Percentiles rank a stretch among this genome's conserved stretches.
These are phyloP conservation scores for Penicillium occitanis DNA, from an alignment of 2,329 filamentous ascomycete species.

Conservation along the genomic window DNA sequence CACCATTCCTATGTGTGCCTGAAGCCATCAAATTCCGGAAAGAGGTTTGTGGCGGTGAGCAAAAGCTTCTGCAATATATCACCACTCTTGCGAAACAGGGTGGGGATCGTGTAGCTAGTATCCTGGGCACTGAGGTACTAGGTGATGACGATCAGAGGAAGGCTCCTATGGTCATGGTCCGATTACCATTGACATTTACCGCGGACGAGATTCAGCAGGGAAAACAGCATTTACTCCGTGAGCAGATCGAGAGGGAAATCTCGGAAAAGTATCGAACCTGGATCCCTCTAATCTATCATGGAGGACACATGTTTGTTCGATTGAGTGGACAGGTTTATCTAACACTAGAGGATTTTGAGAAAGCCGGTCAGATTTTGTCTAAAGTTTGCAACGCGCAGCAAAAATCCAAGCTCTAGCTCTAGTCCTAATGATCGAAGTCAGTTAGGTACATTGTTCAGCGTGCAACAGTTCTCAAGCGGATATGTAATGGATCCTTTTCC, in stretches of 20 bases:
- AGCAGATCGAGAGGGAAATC: slow-evolving; percentile 60
- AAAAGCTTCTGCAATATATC: slow-evolving; percentile 64
- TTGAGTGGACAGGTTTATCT: slow-evolving; percentile 81
- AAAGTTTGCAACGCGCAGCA: slow-evolving; percentile 45
- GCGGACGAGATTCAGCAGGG: slow-evolving; percentile 47
- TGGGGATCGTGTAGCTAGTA: slow-evolving; percentile 58
- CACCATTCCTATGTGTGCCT: slow-evolving; percentile 70
- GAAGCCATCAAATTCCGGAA: slow-evolving; percentile 70
- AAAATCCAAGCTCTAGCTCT: not conserved
- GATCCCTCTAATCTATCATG: slow-evolving; percentile 63
- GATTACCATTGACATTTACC: slow-evolving; percentile 55
- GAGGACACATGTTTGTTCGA: slow-evolving; percentile 65
- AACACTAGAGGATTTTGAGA: slow-evolving; percentile 73
- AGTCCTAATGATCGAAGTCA: too few species aligned
- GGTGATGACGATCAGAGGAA: slow-evolving; percentile 56
- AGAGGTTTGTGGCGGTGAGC: slow-evolving; percentile 70
- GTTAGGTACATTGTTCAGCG: not conserved
- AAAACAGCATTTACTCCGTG: slow-evolving; percentile 53
- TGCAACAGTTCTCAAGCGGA: not conserved
- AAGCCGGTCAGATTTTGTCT: slow-evolving; percentile 61
- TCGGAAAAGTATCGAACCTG: slow-evolving; percentile 68
- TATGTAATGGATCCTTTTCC: slow-evolving; percentile 7
- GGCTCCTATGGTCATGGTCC: slow-evolving; percentile 71
- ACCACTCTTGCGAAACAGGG: slow-evolving; percentile 63
- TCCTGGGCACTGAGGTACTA: slow-evolving; percentile 69